These are phyloP conservation scores for Shiraia sp. DNA, from an alignment of 2,329 filamentous ascomycete species.

Conservation along the genomic window DNA sequence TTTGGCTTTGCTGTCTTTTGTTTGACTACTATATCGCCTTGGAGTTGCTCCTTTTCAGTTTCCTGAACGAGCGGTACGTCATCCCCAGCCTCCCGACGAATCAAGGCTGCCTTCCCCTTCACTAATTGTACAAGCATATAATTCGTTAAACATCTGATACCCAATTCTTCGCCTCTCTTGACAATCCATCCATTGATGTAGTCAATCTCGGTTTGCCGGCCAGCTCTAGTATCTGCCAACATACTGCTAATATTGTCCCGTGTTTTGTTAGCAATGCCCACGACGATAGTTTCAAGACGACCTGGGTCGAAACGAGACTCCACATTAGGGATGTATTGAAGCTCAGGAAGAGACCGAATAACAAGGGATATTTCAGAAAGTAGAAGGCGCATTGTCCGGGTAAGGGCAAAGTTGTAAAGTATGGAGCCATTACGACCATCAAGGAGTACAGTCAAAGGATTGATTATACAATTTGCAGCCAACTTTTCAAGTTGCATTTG, in stretches of 20 bases:
- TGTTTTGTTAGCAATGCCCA: slow-evolving; percentile 58
- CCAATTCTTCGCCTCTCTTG: slow-evolving; percentile 69
- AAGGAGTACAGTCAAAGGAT: slow-evolving; percentile 78
- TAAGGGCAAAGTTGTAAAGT: slow-evolving; percentile 67
- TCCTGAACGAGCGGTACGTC: slow-evolving; percentile 45
- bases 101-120: slow-evolving; percentile 65
- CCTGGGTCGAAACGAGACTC: slow-evolving; percentile 62
- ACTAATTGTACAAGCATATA: slow-evolving; percentile 74
- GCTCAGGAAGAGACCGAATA: slow-evolving; percentile 74
- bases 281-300: slow-evolving; percentile 64
- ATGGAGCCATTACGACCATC: slow-evolving; percentile 76
- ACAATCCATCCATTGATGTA: slow-evolving; percentile 91
- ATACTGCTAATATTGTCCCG: slow-evolving; percentile 67
- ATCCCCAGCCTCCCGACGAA: slow-evolving; percentile 45
- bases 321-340: slow-evolving; percentile 64
- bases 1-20: slow-evolving; percentile 1
- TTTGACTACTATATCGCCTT: slow-evolving; percentile 8
- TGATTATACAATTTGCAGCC: slow-evolving; percentile 74
- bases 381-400: slow-evolving; percentile 69
- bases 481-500: slow-evolving; percentile 78
- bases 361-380: slow-evolving; percentile 75
- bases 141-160: slow-evolving; percentile 73
- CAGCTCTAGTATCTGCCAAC: slow-evolving; percentile 65
- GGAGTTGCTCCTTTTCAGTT: slow-evolving; percentile 3
- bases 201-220: slow-evolving; percentile 72